Evolutionary conservation across 176 grass and related monocot species (phyloP).

Genomic region (Raddia guianensis): DNA sequence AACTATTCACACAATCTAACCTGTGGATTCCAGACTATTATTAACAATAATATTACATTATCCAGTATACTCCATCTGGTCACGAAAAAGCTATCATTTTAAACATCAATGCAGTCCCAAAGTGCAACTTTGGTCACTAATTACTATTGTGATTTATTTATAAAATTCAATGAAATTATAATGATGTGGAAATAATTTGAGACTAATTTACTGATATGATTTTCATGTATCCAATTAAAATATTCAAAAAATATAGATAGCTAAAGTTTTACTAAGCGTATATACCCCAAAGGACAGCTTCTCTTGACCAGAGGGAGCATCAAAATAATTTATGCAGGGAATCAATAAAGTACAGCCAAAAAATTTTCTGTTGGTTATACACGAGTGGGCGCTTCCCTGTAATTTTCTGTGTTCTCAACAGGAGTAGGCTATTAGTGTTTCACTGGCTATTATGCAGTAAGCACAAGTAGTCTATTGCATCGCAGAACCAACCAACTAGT

Average conservation of each 20-base stretch:
- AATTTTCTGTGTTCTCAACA: neutral
- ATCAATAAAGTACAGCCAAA: conserved; percentile 12
- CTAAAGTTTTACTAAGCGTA: too few relatives aligned
- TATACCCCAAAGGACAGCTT: too few relatives aligned
- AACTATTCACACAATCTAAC: neutral
- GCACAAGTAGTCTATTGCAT: neutral
- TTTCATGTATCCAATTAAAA: too few relatives aligned
- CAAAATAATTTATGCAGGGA: conserved; percentile 6
- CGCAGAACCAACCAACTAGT: conserved; percentile 1
- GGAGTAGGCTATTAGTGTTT: neutral
- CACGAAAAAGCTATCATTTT: too few relatives aligned
- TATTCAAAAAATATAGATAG: too few relatives aligned
- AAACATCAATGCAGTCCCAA: too few relatives aligned
- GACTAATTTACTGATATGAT: too few relatives aligned
- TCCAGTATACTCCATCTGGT: too few relatives aligned
- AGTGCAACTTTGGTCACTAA: too few relatives aligned
- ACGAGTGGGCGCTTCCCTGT: neutral
- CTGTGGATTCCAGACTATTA: neutral
- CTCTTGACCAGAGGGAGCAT: too few relatives aligned
- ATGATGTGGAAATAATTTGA: neutral
- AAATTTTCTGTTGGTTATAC: neutral
- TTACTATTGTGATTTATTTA: too few relatives aligned
- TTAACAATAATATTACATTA: neutral
- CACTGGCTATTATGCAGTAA: neutral
- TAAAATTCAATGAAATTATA: too few relatives aligned